These are phyloP conservation scores for Coleophoma cylindrospora DNA, from an alignment of 2,329 filamentous ascomycete species.

Conservation along the genomic window DNA sequence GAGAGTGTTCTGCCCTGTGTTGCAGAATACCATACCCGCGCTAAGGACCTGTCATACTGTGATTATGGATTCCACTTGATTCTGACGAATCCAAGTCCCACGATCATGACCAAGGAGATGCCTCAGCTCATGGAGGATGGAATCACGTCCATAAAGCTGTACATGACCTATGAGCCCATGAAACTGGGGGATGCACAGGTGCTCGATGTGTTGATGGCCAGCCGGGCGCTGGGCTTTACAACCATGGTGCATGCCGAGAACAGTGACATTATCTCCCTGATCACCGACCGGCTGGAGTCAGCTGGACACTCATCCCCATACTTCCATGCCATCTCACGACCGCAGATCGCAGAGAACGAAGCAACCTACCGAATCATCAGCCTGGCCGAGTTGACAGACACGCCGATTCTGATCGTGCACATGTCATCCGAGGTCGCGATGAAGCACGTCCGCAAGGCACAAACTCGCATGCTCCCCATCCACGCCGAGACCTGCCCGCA, in stretches of 20 bases:
- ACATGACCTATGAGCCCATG: conserved; percentile 47
- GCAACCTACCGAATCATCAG: conserved; percentile 45
- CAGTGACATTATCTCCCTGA: conserved; percentile 37
- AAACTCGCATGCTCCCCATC: conserved; percentile 43
- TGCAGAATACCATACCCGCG: conserved; percentile 39
- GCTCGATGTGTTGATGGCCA: conserved; percentile 41
- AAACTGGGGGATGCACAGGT: conserved; percentile 44
- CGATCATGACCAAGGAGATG: conserved; percentile 35
- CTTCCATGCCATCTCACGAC: conserved; percentile 40
- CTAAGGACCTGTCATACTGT: conserved; percentile 41
- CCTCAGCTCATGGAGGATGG: conserved; percentile 34
- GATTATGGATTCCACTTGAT: conserved; percentile 54
- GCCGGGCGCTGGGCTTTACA: conserved; percentile 38
- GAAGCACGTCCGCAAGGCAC: conserved; percentile 42
- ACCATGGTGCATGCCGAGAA: conserved; percentile 46
- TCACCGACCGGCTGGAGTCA: conserved; percentile 34
- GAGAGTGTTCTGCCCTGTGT: conserved; percentile 39
- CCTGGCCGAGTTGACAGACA: conserved; percentile 41
- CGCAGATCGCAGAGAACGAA: conserved; percentile 41
- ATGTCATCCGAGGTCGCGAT: conserved; percentile 42
- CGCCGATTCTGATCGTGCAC: conserved; percentile 48
- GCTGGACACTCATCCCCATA: conserved; percentile 33
- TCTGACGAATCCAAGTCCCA: conserved; percentile 36
- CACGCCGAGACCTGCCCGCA: conserved; percentile 55
- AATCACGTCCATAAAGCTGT: conserved; percentile 44